These are phyloP conservation scores for Nicotiana rustica DNA, from an alignment of 305 asterid species.

Conservation along the genomic window DNA sequence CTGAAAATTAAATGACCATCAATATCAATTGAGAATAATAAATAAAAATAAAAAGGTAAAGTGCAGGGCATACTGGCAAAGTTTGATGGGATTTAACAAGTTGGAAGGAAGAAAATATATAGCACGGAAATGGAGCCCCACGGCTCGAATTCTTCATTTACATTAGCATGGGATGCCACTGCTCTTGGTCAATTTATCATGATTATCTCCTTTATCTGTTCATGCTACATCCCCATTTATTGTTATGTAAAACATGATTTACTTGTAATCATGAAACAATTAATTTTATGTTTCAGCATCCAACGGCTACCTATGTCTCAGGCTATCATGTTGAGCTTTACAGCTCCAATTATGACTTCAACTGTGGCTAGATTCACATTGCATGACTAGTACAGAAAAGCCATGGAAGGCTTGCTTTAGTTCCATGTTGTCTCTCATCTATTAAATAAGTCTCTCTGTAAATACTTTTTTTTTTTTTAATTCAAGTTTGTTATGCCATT, in stretches of 20 bases:
- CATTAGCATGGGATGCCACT: not conserved
- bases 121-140: not conserved
- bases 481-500: too few species aligned
- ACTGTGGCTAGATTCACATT: conserved; percentile 46
- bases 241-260: conserved; percentile 35
- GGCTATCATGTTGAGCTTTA: conserved; percentile 48
- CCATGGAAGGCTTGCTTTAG: too few species aligned
- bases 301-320: conserved; percentile 49
- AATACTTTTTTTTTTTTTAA: too few species aligned
- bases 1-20: conserved; percentile 16
- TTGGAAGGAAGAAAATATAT: not conserved
- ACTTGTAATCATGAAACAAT: conserved; percentile 40
- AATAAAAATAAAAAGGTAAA: not conserved
- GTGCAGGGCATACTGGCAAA: not conserved
- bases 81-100: conserved; percentile 10
- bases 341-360: conserved; percentile 53
- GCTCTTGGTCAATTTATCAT: not conserved
- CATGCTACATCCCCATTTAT: not conserved
- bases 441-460: too few species aligned
- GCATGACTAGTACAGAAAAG: conserved; percentile 34
- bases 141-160: not conserved
- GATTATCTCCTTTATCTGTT: conserved; percentile 26
- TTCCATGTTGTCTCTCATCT: too few species aligned
- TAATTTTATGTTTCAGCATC: conserved; percentile 48
- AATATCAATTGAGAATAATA: conserved; percentile 14